Percentiles rank a stretch among this genome's conserved stretches.
These are phyloP conservation scores for Pseudopediastrum boryanum DNA, from an alignment of 139 green algal genomes.

Conservation along the genomic window DNA sequence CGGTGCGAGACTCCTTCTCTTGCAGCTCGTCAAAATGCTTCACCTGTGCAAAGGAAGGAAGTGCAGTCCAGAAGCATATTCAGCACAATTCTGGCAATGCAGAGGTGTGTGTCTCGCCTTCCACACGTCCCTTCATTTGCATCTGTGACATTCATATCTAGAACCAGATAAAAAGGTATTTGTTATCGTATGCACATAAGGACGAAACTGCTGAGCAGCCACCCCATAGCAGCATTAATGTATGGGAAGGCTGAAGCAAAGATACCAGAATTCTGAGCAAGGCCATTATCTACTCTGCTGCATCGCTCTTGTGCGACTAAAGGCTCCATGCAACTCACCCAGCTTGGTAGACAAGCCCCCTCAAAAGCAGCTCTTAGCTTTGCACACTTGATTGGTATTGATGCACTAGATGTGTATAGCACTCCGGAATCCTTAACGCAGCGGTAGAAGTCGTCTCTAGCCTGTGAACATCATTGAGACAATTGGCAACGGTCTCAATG, in stretches of 20 bases:
- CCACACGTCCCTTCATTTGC: neutral
- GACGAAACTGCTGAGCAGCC: neutral
- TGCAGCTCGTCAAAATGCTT: slow-evolving; percentile 79
- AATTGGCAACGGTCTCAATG: neutral
- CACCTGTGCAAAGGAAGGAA: slow-evolving; percentile 47
- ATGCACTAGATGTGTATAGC: slow-evolving; percentile 34
- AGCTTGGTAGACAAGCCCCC: slow-evolving; percentile 63
- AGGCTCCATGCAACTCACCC: slow-evolving; percentile 47
- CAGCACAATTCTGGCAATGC: neutral
- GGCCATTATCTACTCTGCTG: neutral
- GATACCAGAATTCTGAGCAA: neutral
- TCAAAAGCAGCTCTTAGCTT: slow-evolving; percentile 61
- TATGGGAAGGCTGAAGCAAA: neutral
- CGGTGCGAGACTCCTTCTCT: slow-evolving; percentile 49
- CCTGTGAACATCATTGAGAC: slow-evolving; percentile 38
- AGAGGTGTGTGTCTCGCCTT: neutral
- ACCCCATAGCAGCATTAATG: neutral
- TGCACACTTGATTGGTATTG: slow-evolving; percentile 54
- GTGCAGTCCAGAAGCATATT: neutral
- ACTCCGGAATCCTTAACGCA: slow-evolving; percentile 56
- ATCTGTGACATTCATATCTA: neutral
- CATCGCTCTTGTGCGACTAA: neutral
- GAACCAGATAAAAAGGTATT: neutral
- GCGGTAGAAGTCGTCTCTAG: slow-evolving; percentile 68
- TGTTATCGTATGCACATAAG: neutral